A percentile compares a stretch with the other conserved stretches of the same genome.
These are phyloP conservation scores for Polytolypa hystricis DNA, from an alignment of 2,329 filamentous ascomycete genomes.

Conservation along the genomic window DNA sequence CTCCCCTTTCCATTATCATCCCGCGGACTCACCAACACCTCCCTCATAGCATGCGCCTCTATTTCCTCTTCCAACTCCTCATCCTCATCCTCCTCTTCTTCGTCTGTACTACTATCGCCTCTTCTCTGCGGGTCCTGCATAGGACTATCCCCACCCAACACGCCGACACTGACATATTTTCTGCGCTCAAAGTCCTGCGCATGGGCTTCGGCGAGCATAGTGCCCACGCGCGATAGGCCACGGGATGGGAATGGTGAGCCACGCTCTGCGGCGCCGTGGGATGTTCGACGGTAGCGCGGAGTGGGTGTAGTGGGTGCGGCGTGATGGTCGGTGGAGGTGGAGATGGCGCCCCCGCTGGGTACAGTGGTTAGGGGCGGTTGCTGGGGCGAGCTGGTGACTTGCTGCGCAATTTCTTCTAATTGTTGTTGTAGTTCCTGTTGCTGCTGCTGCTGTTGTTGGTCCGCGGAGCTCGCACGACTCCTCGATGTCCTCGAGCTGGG, in stretches of 20 bases:
- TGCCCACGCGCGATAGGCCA: conserved; percentile 45
- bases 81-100: conserved; percentile 27
- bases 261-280: conserved; percentile 16
- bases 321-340: conserved; percentile 12
- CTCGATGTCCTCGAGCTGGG: conserved; percentile 10
- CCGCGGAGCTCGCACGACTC: too few species aligned
- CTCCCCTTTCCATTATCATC: conserved; percentile 2
- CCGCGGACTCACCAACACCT: not conserved
- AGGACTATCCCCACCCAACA: conserved; percentile 23
- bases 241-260: conserved; percentile 17
- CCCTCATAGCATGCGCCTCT: conserved; percentile 7
- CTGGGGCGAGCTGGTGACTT: too few species aligned
- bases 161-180: conserved; percentile 40
- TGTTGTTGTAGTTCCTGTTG: too few species aligned
- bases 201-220: conserved; percentile 72
- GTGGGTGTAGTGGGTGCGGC: conserved; percentile 5
- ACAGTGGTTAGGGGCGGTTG: not conserved
- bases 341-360: conserved; percentile 1
- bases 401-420: too few species aligned
- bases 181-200: conserved; percentile 85
- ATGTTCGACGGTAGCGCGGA: conserved; percentile 12
- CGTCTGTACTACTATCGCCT: conserved; percentile 23
- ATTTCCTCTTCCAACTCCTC: conserved; percentile 21
- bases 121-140: conserved; percentile 26
- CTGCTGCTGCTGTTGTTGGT: not conserved